Evolutionary conservation across 1,284 basidiomycete genomes (phyloP).

Genomic region (Marasmius oreades): DNA sequence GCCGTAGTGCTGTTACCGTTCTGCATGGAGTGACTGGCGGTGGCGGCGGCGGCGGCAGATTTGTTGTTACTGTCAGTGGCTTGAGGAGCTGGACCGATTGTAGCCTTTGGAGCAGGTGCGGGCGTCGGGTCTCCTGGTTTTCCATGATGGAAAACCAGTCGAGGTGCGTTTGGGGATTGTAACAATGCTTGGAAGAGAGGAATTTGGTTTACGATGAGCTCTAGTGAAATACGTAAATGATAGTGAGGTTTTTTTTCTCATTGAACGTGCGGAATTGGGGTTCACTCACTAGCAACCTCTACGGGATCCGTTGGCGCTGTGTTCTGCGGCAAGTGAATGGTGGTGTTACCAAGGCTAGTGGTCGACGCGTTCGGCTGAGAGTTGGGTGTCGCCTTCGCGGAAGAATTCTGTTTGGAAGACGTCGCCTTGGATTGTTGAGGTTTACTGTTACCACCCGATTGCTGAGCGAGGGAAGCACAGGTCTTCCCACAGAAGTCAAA

Average conservation of each 20-base stretch:
- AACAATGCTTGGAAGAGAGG: slow-evolving; percentile 17
- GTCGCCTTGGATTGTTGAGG: neutral
- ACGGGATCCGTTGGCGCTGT: slow-evolving; percentile 5
- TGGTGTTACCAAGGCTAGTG: neutral
- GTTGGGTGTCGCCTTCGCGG: neutral
- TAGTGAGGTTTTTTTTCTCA: neutral
- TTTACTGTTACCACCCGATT: neutral
- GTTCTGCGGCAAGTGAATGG: no score
- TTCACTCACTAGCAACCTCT: slow-evolving; percentile 21
- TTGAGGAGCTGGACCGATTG: neutral
- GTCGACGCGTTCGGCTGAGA: neutral
- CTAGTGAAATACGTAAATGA: slow-evolving; percentile 17
- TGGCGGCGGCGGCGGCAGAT: neutral
- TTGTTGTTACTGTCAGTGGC: neutral
- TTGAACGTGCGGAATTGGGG: no score
- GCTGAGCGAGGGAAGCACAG: slow-evolving; percentile 35
- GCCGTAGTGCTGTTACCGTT: neutral
- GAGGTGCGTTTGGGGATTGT: neutral
- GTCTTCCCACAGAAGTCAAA: slow-evolving; percentile 50
- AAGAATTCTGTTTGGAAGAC: neutral
- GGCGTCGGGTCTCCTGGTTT: neutral
- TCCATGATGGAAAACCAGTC: neutral
- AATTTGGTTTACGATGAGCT: slow-evolving; percentile 38
- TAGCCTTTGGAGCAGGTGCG: neutral
- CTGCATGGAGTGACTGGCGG: neutral